phyloP scores from a whole-genome alignment of 2,329 filamentous ascomycete species.

The Monosporascus cannonballus region DNA sequence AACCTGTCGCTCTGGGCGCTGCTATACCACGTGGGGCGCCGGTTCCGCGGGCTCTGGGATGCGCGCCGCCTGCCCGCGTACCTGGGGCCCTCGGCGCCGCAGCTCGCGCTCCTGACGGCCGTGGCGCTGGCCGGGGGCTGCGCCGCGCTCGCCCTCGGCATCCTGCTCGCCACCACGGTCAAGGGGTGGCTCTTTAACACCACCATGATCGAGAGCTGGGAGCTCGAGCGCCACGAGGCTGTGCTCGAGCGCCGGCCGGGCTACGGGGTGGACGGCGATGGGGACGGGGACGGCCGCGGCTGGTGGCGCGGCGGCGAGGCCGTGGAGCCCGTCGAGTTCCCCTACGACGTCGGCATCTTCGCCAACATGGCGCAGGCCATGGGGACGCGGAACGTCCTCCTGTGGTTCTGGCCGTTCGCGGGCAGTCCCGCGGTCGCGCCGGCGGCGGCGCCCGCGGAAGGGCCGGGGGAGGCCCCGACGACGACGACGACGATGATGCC shows the following conservation, averaged over 20 bases:
- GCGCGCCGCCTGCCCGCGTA: constrained; percentile 65
- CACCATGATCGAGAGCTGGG: constrained; percentile 80
- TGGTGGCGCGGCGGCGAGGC: constrained; percentile 27
- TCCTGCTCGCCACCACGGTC: constrained; percentile 59
- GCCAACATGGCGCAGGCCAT: constrained; percentile 70
- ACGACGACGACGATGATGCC: constrained; percentile 7
- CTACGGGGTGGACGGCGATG: constrained; percentile 31
- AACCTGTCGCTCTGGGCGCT: constrained; percentile 60
- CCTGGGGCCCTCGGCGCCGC: constrained; percentile 58
- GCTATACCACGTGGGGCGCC: constrained; percentile 52
- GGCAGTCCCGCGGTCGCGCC: constrained; percentile 38
- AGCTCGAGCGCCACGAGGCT: constrained; percentile 57
- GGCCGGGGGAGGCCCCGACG: neutral
- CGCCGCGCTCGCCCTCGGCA: constrained; percentile 53
- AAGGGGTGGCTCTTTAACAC: constrained; percentile 61
- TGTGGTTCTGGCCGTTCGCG: constrained; percentile 66
- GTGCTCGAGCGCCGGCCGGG: constrained; percentile 41
- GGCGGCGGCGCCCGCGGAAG: constrained; percentile 5
- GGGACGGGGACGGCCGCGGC: constrained; percentile 21
- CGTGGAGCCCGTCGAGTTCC: constrained; percentile 65
- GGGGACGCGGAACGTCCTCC: constrained; percentile 58
- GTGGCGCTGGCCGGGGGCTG: constrained; percentile 52
- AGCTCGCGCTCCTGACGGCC: constrained; percentile 56
- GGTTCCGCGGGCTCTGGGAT: constrained; percentile 55
- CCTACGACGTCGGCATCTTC: constrained; percentile 74